Conservation (phyloP, 1,139 yeast species). For the Candida sanyaensis region DNA sequence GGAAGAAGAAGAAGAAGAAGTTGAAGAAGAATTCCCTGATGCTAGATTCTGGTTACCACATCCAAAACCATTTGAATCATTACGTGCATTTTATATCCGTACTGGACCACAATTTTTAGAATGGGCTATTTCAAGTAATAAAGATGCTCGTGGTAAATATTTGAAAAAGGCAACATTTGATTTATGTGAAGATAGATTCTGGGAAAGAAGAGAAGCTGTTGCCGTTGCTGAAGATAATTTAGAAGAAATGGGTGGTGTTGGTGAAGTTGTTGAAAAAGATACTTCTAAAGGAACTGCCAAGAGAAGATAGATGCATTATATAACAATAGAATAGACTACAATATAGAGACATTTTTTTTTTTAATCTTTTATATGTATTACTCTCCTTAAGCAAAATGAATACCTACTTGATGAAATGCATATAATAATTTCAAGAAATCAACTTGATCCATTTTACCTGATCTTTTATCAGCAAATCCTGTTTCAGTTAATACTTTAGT, state of each 20-base stretch:
- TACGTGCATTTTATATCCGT: slow-evolving; percentile 82
- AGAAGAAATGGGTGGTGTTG: slow-evolving; percentile 91
- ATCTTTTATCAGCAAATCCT: slow-evolving; percentile 80
- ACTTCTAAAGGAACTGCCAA: slow-evolving; percentile 47
- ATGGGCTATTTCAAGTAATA: slow-evolving; percentile 87
- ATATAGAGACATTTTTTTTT: not conserved
- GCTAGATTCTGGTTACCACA: slow-evolving; percentile 96
- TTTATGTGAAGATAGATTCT: slow-evolving; percentile 91
- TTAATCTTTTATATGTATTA: not conserved
- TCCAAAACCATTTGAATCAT: slow-evolving; percentile 90
- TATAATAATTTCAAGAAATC: slow-evolving; percentile 85
- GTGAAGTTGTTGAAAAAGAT: slow-evolving; percentile 84
- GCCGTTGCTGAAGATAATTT: slow-evolving; percentile 84
- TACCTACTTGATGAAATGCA: slow-evolving; percentile 96
- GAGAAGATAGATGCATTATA: slow-evolving; percentile 32
- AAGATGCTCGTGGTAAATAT: slow-evolving; percentile 89
- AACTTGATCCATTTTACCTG: slow-evolving; percentile 93
- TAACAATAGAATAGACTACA: not conserved
- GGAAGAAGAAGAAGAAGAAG: slow-evolving; percentile 63
- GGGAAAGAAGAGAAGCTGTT: slow-evolving; percentile 97
- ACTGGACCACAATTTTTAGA: slow-evolving; percentile 85
- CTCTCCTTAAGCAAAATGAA: slow-evolving; percentile 75
- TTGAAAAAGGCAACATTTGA: slow-evolving; percentile 89
- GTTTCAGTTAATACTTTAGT: slow-evolving; percentile 74
- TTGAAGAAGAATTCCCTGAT: slow-evolving; percentile 78